These are phyloP conservation scores for Psilocybe azurescens DNA, from an alignment of 768 basidiomycete species.

Conservation along the genomic window DNA sequence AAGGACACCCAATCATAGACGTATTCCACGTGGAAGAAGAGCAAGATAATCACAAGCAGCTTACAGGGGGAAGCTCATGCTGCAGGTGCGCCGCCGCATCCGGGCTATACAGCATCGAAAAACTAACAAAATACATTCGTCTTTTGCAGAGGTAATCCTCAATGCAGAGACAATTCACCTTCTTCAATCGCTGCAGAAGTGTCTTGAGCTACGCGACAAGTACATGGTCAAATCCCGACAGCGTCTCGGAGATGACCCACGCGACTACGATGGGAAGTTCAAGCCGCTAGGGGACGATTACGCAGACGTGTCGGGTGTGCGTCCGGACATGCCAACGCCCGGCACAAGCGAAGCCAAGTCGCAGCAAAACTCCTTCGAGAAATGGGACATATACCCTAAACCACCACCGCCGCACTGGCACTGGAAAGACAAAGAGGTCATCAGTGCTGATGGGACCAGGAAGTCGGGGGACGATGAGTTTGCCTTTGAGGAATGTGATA, in stretches of 20 bases:
- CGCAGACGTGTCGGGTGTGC: constrained; percentile 70
- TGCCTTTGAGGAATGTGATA: constrained; percentile 69
- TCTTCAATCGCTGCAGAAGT: constrained; percentile 78
- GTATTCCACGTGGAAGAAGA: constrained; percentile 41
- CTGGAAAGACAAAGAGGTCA: constrained; percentile 62
- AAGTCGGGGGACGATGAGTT: constrained; percentile 55
- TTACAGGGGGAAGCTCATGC: constrained; percentile 36
- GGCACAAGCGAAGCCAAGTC: constrained; percentile 13
- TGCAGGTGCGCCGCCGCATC: constrained; percentile 26
- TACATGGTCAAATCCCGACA: constrained; percentile 90
- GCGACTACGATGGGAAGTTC: constrained; percentile 86
- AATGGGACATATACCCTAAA: constrained; percentile 91
- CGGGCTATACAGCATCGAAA: neutral
- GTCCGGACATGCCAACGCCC: constrained; percentile 49
- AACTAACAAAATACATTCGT: neutral
- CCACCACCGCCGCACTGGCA: constrained; percentile 98
- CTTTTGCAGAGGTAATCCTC: constrained; percentile 34
- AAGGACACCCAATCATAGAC: constrained; percentile 29
- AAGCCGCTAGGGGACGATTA: constrained; percentile 65
- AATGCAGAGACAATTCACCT: constrained; percentile 57
- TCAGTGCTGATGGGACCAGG: constrained; percentile 43
- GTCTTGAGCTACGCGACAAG: constrained; percentile 93
- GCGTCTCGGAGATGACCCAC: constrained; percentile 92
- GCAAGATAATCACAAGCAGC: constrained; percentile 26
- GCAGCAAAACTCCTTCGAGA: constrained; percentile 37